Percentiles rank a stretch among this genome's conserved stretches.
phyloP scores from a whole-genome alignment of 108 stramenopile species.

The Epipyxis sp. region DNA sequence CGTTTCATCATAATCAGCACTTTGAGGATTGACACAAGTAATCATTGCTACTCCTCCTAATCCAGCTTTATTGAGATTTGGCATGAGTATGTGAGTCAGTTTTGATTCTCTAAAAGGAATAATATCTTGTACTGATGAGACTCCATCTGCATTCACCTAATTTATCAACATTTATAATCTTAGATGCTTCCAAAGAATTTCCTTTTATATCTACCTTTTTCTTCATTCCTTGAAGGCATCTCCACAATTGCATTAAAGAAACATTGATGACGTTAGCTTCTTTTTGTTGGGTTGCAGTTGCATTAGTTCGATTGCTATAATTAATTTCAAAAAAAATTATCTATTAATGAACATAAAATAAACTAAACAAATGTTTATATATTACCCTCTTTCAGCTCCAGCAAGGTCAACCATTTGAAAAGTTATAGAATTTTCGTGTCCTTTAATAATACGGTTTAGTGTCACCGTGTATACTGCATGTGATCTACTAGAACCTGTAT shows the following conservation, averaged over 20 bases:
- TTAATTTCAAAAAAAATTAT: neutral
- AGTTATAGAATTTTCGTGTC: neutral
- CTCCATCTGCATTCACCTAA: too few relatives aligned
- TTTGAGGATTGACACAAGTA: conserved; percentile 80
- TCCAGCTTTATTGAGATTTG: conserved; percentile 61
- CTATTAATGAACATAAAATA: neutral
- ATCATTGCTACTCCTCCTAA: conserved; percentile 73
- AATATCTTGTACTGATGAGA: too few relatives aligned
- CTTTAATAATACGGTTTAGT: neutral
- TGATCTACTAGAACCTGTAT: conserved; percentile 30
- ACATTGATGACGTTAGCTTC: conserved; percentile 91
- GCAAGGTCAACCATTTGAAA: conserved; percentile 79
- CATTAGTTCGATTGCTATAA: conserved; percentile 32
- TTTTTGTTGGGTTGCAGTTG: conserved; percentile 72
- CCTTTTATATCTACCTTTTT: neutral
- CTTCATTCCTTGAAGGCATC: conserved; percentile 77
- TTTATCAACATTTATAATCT: too few relatives aligned
- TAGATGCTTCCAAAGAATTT: too few relatives aligned
- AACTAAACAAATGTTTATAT: conserved; percentile 46
- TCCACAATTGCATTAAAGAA: conserved; percentile 91
- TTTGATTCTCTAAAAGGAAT: conserved; percentile 95
- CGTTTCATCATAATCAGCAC: conserved; percentile 84
- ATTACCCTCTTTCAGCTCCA: conserved; percentile 86
- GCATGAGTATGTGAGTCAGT: conserved; percentile 91
- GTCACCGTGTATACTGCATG: conserved; percentile 29